Conservation (phyloP, 1,284 basidiomycete species). For the Ceratobasidium papillatum region DNA sequence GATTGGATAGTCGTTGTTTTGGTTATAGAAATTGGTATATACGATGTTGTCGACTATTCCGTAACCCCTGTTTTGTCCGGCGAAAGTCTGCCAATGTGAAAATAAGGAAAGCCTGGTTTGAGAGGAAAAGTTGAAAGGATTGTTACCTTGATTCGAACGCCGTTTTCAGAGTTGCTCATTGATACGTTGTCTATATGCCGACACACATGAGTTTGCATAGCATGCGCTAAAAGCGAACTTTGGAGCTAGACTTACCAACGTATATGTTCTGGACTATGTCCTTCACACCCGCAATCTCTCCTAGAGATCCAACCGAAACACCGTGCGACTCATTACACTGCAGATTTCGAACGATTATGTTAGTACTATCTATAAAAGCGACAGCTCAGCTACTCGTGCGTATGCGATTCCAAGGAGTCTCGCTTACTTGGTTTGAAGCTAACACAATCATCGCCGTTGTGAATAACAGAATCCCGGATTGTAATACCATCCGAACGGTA, state of each 20-base stretch:
- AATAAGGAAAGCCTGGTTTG: neutral
- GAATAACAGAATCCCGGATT: constrained; percentile 62
- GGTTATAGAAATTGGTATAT: constrained; percentile 33
- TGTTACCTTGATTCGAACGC: constrained; percentile 9
- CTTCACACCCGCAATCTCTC: constrained; percentile 64
- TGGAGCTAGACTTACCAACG: neutral
- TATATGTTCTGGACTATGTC: constrained; percentile 56
- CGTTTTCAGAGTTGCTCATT: constrained; percentile 20
- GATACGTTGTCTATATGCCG: neutral
- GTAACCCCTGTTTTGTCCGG: constrained; percentile 25
- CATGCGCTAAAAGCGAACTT: neutral
- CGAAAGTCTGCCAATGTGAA: constrained; percentile 1
- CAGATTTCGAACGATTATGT: constrained; percentile 66
- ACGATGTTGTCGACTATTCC: constrained; percentile 23
- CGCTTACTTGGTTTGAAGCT: constrained; percentile 70
- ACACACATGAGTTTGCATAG: neutral
- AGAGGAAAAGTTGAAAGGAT: neutral
- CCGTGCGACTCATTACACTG: constrained; percentile 69
- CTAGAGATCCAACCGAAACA: constrained; percentile 68
- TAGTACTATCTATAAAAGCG: constrained; percentile 53
- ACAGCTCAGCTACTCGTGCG: neutral
- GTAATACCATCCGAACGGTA: constrained; percentile 58
- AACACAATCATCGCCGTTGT: constrained; percentile 71
- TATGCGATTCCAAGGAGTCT: neutral
- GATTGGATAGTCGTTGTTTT: constrained; percentile 40